A percentile compares a stretch with the other conserved stretches of the same genome.
These are phyloP conservation scores for Marasmius fiardii DNA, from an alignment of 1,284 basidiomycete genomes.

Conservation along the genomic window DNA sequence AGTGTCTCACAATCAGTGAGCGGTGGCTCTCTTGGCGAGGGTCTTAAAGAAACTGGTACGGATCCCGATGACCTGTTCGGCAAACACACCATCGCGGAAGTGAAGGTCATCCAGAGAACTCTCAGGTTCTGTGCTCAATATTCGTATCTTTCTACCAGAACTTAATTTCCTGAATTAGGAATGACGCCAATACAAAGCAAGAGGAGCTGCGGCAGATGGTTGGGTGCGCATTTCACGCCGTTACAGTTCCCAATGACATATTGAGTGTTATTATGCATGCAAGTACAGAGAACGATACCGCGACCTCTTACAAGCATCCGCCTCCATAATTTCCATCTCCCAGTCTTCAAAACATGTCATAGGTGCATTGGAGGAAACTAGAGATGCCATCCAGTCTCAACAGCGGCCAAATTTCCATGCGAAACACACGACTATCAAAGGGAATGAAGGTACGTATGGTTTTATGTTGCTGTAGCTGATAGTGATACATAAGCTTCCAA, in stretches of 20 bases:
- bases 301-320: constrained; percentile 87
- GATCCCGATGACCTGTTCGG: constrained; percentile 83
- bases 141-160: neutral
- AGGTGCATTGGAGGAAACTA: constrained; percentile 58
- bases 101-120: constrained; percentile 68
- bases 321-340: constrained; percentile 79
- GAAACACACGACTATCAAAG: constrained; percentile 35
- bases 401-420: constrained; percentile 36
- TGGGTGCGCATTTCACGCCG: constrained; percentile 61
- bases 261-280: constrained; percentile 37
- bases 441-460: constrained; percentile 49
- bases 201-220: constrained; percentile 93
- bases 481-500: neutral
- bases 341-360: constrained; percentile 62
- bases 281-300: constrained; percentile 89
- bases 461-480: neutral
- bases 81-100: constrained; percentile 70
- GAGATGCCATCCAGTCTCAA: constrained; percentile 46
- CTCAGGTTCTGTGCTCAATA: constrained; percentile 49
- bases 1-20: neutral
- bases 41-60: constrained; percentile 25
- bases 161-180: constrained; percentile 35
- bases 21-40: neutral
- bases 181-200: constrained; percentile 88
- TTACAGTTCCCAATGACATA: constrained; percentile 4